These are phyloP conservation scores for Backusella australiensis DNA, from an alignment of 192 early-diverging fungal genomes.

Conservation along the genomic window DNA sequence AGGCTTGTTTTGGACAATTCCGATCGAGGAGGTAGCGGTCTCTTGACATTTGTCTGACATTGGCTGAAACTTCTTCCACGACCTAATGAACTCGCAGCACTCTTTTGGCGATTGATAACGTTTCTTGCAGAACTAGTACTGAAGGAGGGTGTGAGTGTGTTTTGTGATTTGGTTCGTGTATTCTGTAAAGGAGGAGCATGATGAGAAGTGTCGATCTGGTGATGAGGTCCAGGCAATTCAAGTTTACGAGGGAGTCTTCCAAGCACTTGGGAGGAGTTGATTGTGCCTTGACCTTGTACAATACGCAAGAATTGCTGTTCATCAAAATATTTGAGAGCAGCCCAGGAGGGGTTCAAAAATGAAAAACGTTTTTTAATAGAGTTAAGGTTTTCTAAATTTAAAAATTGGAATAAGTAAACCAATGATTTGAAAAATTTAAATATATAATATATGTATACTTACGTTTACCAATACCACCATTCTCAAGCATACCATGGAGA, in stretches of 20 bases:
- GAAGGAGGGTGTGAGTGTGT: not conserved
- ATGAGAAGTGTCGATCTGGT: not conserved
- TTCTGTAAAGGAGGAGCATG: not conserved
- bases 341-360: constrained; percentile 36
- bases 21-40: not conserved
- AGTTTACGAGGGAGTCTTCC: constrained; percentile 28
- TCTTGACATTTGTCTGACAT: not conserved
- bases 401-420: not conserved
- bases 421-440: not conserved
- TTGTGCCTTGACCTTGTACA: constrained; percentile 27
- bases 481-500: constrained; percentile 25
- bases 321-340: constrained; percentile 41
- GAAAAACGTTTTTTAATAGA: constrained; percentile 32
- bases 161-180: not conserved
- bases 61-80: not conserved
- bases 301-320: constrained; percentile 32
- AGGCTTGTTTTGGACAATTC: not conserved
- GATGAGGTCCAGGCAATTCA: not conserved
- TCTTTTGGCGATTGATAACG: not conserved
- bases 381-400: constrained; percentile 27
- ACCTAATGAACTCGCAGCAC: not conserved
- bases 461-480: constrained; percentile 41
- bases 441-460: constrained; percentile 15
- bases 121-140: not conserved
- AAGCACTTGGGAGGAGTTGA: constrained; percentile 12